phyloP scores from a whole-genome alignment of 768 basidiomycete species.

The Amanita muscaria region DNA sequence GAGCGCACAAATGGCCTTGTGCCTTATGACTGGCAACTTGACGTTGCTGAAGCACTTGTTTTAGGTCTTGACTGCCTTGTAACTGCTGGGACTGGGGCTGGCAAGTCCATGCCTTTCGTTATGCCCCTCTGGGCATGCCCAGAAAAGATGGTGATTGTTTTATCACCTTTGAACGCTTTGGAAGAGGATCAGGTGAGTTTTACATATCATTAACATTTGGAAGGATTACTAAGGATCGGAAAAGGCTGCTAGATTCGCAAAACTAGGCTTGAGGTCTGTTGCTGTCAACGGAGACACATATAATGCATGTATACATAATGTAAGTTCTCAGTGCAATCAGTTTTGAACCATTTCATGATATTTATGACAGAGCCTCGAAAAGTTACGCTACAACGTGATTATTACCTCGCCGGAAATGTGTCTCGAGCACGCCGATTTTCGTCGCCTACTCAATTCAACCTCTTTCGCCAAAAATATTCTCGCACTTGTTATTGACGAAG shows the following conservation, averaged over 20 bases:
- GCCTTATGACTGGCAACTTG: conserved; percentile 30
- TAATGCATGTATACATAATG: conserved; percentile 18
- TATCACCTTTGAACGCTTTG: conserved; percentile 30
- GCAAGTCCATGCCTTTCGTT: conserved; percentile 31
- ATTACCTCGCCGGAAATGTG: conserved; percentile 34
- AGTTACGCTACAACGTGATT: conserved; percentile 16
- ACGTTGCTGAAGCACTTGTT: conserved; percentile 26
- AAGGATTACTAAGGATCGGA: too few species aligned
- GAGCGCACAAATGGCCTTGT: conserved; percentile 7
- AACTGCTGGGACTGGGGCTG: conserved; percentile 28
- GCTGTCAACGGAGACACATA: conserved; percentile 31
- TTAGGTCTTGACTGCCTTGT: conserved; percentile 25
- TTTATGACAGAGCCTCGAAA: neutral
- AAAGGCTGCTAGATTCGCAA: conserved; percentile 19
- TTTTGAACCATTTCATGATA: neutral
- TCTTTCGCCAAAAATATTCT: conserved; percentile 16
- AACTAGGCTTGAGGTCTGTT: conserved; percentile 20
- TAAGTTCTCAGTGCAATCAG: conserved; percentile 11
- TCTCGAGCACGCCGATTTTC: conserved; percentile 22
- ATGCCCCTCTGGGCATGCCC: conserved; percentile 20
- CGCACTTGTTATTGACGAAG: conserved; percentile 29
- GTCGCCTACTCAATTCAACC: conserved; percentile 14
- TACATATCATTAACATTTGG: neutral
- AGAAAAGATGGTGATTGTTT: conserved; percentile 20
- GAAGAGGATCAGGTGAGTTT: conserved; percentile 26